Evolutionary conservation across 768 basidiomycete species (phyloP).

Genomic region (Kwoniella botswanensis): DNA sequence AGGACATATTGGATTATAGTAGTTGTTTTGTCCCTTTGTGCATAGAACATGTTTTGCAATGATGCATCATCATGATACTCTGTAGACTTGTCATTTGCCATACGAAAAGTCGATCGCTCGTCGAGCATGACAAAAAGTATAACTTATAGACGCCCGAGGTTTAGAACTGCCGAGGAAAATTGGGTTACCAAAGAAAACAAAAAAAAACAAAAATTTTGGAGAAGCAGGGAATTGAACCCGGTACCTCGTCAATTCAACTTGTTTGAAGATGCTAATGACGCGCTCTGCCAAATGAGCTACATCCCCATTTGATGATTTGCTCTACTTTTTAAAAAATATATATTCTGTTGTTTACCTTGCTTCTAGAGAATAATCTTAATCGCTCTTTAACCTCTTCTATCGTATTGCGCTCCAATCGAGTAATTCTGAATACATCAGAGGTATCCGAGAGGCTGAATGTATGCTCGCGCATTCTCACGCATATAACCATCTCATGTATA

Average conservation of each 20-base stretch:
- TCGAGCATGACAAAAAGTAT: background rate
- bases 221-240: constrained; percentile 32
- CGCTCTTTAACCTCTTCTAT: too few relatives aligned
- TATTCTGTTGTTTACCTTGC: background rate
- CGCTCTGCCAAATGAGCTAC: constrained; percentile 35
- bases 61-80: constrained; percentile 1
- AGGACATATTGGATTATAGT: background rate
- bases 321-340: background rate
- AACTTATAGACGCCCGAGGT: background rate
- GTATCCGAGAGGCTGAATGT: too few relatives aligned
- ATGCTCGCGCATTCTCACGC: too few relatives aligned
- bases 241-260: constrained; percentile 27
- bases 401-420: too few relatives aligned
- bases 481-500: too few relatives aligned
- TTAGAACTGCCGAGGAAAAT: background rate
- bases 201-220: constrained; percentile 22
- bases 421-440: too few relatives aligned
- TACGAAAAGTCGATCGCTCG: background rate
- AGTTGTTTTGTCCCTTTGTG: background rate
- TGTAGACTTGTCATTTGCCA: background rate
- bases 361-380: too few relatives aligned
- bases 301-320: constrained; percentile 16
- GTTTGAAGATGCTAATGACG: constrained; percentile 25
- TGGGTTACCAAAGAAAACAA: background rate
- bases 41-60: background rate